Percentiles rank a stretch among this genome's conserved stretches.
phyloP scores from a whole-genome alignment of 306 rosid species.

The Acacia acuminata region DNA sequence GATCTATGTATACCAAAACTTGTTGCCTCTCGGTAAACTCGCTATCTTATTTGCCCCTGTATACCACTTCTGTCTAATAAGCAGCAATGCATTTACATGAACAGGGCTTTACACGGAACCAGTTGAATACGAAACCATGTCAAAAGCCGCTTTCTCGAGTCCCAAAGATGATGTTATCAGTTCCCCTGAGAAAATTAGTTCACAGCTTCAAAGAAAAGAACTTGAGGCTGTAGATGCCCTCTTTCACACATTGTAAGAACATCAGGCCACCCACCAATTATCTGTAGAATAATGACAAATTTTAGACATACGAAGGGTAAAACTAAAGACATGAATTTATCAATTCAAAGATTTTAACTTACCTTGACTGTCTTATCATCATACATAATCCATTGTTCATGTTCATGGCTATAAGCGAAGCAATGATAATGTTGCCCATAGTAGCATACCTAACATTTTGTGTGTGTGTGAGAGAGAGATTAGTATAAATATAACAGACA shows the following conservation, averaged over 20 bases:
- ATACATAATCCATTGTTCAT: constrained; percentile 81
- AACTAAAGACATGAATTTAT: constrained; percentile 6
- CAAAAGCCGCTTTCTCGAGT: constrained; percentile 41
- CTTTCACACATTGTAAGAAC: constrained; percentile 82
- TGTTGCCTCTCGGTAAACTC: constrained; percentile 37
- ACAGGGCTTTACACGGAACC: constrained; percentile 38
- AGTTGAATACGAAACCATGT: constrained; percentile 38
- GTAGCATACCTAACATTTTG: constrained; percentile 77
- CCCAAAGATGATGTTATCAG: constrained; percentile 33
- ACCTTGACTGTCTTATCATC: constrained; percentile 97
- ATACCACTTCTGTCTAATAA: constrained; percentile 32
- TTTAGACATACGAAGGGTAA: constrained; percentile 13
- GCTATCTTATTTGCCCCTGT: constrained; percentile 37
- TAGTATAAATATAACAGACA: constrained; percentile 3
- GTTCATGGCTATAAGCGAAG: constrained; percentile 89
- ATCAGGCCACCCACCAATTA: constrained; percentile 90
- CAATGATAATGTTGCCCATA: constrained; percentile 98
- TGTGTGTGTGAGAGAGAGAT: neutral
- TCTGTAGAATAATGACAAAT: constrained; percentile 46
- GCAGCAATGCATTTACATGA: constrained; percentile 48
- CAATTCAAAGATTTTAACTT: constrained; percentile 29
- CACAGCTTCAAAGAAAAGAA: constrained; percentile 95
- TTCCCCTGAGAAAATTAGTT: constrained; percentile 59
- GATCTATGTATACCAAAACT: constrained; percentile 47
- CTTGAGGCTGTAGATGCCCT: constrained; percentile 97